Percentiles rank a stretch among this genome's conserved stretches.
These are phyloP conservation scores for Grosmannia clavigera DNA, from an alignment of 2,329 filamentous ascomycete genomes.

Conservation along the genomic window DNA sequence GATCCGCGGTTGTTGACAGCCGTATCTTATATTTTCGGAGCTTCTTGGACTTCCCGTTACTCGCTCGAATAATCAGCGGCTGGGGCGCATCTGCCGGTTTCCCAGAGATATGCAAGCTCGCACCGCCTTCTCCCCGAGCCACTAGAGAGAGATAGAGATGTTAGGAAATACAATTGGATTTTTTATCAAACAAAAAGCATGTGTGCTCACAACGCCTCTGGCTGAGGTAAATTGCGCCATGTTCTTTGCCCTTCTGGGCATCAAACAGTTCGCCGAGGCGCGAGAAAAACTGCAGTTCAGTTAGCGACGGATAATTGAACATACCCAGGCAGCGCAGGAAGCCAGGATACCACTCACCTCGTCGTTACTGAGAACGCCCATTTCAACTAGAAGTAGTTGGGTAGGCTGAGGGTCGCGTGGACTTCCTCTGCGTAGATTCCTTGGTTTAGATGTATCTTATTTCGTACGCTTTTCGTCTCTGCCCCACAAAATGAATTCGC, in stretches of 20 bases:
- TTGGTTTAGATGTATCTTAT: background rate
- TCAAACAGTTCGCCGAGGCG: constrained; percentile 57
- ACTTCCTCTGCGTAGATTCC: background rate
- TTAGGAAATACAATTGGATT: background rate
- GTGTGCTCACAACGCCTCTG: constrained; percentile 57
- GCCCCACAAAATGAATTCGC: background rate
- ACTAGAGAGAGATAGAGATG: background rate
- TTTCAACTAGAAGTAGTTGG: constrained; percentile 1
- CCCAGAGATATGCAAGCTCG: too few species aligned
- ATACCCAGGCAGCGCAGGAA: background rate
- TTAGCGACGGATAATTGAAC: background rate
- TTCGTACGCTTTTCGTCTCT: background rate
- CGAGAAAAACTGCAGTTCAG: constrained; percentile 54
- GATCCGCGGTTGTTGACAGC: constrained; percentile 70
- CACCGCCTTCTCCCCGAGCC: constrained; percentile 1
- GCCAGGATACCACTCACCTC: constrained; percentile 18
- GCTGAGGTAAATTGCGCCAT: constrained; percentile 61
- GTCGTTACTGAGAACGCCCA: constrained; percentile 26
- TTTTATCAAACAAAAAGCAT: background rate
- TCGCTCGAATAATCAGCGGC: constrained; percentile 71
- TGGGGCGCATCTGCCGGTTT: constrained; percentile 33
- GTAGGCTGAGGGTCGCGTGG: background rate
- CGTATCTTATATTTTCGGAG: constrained; percentile 52
- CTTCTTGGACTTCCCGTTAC: constrained; percentile 59
- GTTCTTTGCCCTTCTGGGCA: constrained; percentile 51